Conservation (phyloP, 176 grass and related monocot species). For the Ensete ventricosum region DNA sequence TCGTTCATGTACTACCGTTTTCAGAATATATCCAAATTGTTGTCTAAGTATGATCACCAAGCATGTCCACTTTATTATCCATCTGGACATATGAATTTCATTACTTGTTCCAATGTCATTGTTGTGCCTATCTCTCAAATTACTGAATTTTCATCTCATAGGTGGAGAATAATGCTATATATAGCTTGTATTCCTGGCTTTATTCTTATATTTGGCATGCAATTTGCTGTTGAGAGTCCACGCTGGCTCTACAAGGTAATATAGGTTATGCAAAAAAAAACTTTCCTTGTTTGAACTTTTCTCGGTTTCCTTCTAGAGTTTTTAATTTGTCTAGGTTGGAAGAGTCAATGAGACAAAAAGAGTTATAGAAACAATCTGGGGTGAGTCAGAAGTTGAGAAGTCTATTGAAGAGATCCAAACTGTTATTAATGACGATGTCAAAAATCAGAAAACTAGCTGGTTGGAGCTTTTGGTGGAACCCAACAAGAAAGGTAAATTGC, state of each 20-base stretch:
- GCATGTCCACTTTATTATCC: background rate
- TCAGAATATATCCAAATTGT: too few species aligned
- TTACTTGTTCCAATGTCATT: background rate
- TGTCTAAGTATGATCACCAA: background rate
- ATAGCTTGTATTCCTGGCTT: conserved; percentile 77
- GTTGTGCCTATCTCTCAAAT: background rate
- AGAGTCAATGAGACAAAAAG: conserved; percentile 64
- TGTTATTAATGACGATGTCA: conserved; percentile 46
- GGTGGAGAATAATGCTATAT: conserved; percentile 93
- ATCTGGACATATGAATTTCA: background rate
- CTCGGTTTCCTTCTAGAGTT: background rate
- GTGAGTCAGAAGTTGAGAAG: conserved; percentile 55
- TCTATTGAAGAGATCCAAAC: conserved; percentile 74
- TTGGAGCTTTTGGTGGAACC: conserved; percentile 69
- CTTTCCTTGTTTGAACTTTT: background rate
- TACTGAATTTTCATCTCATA: conserved; percentile 17
- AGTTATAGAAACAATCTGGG: conserved; percentile 69
- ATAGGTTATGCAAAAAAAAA: background rate
- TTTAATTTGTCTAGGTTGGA: conserved; percentile 54
- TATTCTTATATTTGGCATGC: conserved; percentile 76
- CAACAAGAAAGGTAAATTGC: conserved; percentile 48
- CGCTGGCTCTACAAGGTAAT: conserved; percentile 90
- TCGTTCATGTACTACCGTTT: too few species aligned
- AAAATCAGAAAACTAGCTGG: conserved; percentile 48
- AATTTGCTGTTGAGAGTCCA: conserved; percentile 92